A percentile compares a stretch with the other conserved stretches of the same genome.
Evolutionary conservation across 495 filamentous ascomycete species (phyloP).

Genomic region (Aspergillus sclerotioniger): DNA sequence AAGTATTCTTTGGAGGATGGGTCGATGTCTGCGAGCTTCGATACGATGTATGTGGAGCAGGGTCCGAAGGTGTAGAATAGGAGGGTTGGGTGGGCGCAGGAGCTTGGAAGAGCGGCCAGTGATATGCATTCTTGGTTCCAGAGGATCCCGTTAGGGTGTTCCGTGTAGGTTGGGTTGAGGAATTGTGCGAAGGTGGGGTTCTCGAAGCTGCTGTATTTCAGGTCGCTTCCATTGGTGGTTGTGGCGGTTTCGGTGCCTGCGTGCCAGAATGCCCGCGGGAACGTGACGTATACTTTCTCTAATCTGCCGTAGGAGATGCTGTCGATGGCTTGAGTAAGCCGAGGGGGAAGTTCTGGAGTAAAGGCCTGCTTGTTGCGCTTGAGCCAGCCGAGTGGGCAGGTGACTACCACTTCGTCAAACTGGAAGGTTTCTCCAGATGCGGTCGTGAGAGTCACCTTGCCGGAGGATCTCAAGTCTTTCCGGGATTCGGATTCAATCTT

Average conservation of each 20-base stretch:
- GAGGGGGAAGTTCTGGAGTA: slow-evolving; percentile 61
- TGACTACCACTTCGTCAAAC: slow-evolving; percentile 87
- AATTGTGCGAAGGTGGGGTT: slow-evolving; percentile 38
- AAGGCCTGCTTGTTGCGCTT: slow-evolving; percentile 74
- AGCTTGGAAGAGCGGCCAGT: slow-evolving; percentile 61
- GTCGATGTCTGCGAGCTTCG: slow-evolving; percentile 29
- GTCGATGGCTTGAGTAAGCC: slow-evolving; percentile 68
- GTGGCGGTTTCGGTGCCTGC: slow-evolving; percentile 4
- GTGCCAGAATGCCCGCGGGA: slow-evolving; percentile 70
- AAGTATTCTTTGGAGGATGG: slow-evolving; percentile 29
- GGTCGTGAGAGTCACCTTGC: slow-evolving; percentile 53
- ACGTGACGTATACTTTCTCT: slow-evolving; percentile 90
- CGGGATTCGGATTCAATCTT: slow-evolving; percentile 40
- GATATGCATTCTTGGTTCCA: slow-evolving; percentile 85
- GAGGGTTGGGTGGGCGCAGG: slow-evolving; percentile 74
- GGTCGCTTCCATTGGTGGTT: slow-evolving; percentile 6
- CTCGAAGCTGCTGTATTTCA: slow-evolving; percentile 9
- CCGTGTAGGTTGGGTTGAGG: slow-evolving; percentile 58
- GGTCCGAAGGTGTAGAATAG: slow-evolving; percentile 88
- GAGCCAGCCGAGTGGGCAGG: slow-evolving; percentile 84
- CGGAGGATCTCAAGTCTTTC: slow-evolving; percentile 10
- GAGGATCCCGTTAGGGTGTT: slow-evolving; percentile 64
- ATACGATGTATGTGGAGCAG: slow-evolving; percentile 51
- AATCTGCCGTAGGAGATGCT: slow-evolving; percentile 82
- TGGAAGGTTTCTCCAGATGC: slow-evolving; percentile 47